Percentiles rank a stretch among this genome's conserved stretches.
phyloP scores from a whole-genome alignment of 495 filamentous ascomycete species.

The Neurospora sp. region DNA sequence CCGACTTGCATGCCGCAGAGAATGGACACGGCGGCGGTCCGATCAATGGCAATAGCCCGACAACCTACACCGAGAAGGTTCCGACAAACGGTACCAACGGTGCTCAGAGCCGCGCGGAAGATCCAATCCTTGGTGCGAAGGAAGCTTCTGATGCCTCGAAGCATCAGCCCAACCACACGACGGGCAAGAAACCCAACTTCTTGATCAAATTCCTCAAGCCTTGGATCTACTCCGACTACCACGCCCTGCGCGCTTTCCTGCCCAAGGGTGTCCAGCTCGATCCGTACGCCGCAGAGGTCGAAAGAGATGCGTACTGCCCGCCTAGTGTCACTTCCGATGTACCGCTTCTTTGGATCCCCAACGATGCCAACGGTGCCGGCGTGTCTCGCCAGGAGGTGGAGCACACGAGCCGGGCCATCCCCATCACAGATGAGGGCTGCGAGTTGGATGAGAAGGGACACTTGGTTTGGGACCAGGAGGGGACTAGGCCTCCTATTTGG shows the following conservation, averaged over 20 bases:
- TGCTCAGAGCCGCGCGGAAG: conserved; percentile 14
- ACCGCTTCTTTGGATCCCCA: conserved; percentile 77
- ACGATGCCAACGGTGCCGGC: conserved; percentile 51
- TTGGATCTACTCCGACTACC: conserved; percentile 64
- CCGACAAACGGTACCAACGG: conserved; percentile 20
- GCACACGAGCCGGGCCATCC: conserved; percentile 60
- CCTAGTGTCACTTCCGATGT: conserved; percentile 54
- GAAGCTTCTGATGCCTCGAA: background rate
- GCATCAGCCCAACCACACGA: background rate
- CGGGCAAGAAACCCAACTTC: conserved; percentile 30
- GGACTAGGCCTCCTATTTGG: conserved; percentile 67
- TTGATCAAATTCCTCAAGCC: conserved; percentile 68
- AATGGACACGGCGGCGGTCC: background rate
- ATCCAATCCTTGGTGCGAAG: conserved; percentile 14
- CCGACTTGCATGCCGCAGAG: conserved; percentile 9
- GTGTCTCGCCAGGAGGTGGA: conserved; percentile 67
- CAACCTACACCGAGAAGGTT: conserved; percentile 18
- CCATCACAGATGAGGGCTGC: conserved; percentile 76
- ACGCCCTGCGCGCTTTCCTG: conserved; percentile 58
- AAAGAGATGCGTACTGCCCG: conserved; percentile 65
- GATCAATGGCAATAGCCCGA: conserved; percentile 7
- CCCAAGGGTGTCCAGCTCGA: conserved; percentile 43
- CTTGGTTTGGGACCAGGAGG: conserved; percentile 64
- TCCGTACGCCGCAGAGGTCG: conserved; percentile 49
- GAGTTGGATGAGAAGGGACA: conserved; percentile 71